Evolutionary conservation across 2,329 filamentous ascomycete species (phyloP).

Genomic region (Mollisiaceae sp.): DNA sequence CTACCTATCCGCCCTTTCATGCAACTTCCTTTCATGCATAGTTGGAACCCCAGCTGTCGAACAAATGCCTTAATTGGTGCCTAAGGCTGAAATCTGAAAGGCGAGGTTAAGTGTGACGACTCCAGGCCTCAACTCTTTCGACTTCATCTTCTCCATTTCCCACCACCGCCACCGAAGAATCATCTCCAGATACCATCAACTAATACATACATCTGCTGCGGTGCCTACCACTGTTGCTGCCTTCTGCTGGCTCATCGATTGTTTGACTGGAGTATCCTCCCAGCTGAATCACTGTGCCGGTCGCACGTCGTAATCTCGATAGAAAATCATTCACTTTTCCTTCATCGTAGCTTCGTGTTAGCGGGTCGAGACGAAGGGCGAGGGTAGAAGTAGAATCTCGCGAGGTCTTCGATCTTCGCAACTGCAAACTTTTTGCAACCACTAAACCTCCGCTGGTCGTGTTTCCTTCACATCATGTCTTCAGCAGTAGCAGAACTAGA

Average conservation of each 20-base stretch:
- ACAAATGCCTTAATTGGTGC: neutral
- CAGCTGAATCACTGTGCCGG: slow-evolving; percentile 25
- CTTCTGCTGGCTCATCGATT: slow-evolving; percentile 19
- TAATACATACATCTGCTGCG: slow-evolving; percentile 25
- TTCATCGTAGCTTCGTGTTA: slow-evolving; percentile 38
- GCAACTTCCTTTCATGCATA: neutral
- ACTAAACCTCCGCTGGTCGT: slow-evolving; percentile 24
- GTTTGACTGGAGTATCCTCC: slow-evolving; percentile 20
- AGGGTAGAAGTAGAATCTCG: slow-evolving; percentile 33
- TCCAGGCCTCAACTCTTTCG: neutral
- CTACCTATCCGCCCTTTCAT: neutral
- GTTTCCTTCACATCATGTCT: slow-evolving; percentile 60
- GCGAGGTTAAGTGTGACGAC: too few species aligned
- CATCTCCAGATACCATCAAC: slow-evolving; percentile 18
- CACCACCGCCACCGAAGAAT: slow-evolving; percentile 12
- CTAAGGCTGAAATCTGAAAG: neutral
- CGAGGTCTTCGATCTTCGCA: slow-evolving; percentile 23
- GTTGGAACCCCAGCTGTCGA: neutral
- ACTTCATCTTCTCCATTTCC: slow-evolving; percentile 1
- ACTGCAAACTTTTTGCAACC: slow-evolving; percentile 24
- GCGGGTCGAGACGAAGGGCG: slow-evolving; percentile 27
- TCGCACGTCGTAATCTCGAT: slow-evolving; percentile 37
- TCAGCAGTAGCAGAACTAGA: slow-evolving; percentile 91
- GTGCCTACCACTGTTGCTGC: slow-evolving; percentile 23
- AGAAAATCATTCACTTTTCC: slow-evolving; percentile 30